Percentiles rank a stretch among this genome's conserved stretches.
phyloP scores from a whole-genome alignment of 345 rosid species.

The Carallia pectinifolia region DNA sequence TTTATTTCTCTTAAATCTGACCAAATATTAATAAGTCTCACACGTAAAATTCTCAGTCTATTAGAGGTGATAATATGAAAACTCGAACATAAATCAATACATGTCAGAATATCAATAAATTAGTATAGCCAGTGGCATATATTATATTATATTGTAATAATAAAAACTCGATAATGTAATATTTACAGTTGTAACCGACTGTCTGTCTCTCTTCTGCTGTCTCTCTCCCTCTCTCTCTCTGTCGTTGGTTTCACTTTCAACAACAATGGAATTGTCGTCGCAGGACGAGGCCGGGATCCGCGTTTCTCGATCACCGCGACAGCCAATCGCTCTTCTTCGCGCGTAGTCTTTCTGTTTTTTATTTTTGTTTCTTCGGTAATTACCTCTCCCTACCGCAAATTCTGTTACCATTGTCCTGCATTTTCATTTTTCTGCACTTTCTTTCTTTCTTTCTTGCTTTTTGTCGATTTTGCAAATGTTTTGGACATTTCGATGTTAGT shows the following conservation, averaged over 20 bases:
- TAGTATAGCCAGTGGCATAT: no score
- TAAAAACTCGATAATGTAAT: neutral
- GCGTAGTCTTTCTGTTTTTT: constrained; percentile 17
- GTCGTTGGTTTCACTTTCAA: constrained; percentile 16
- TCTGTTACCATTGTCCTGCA: neutral
- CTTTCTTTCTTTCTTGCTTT: no score
- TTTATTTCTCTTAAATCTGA: no score
- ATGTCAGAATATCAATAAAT: no score
- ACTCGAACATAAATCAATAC: no score
- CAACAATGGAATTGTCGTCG: constrained; percentile 44
- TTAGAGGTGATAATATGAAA: no score
- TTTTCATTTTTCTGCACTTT: neutral
- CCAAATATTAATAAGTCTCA: no score
- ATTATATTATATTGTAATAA: no score
- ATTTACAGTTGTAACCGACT: neutral
- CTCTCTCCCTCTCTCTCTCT: constrained; percentile 20
- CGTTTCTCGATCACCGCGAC: constrained; percentile 44
- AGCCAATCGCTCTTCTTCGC: constrained; percentile 22
- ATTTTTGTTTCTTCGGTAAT: neutral
- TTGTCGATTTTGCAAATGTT: neutral
- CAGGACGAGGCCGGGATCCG: constrained; percentile 51
- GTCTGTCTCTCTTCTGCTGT: neutral
- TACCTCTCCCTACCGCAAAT: neutral
- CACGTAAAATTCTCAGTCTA: no score
- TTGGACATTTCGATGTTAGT: neutral